These are phyloP conservation scores for Crithidia thermophila DNA, from an alignment of 208 protist genomes.

Conservation along the genomic window DNA sequence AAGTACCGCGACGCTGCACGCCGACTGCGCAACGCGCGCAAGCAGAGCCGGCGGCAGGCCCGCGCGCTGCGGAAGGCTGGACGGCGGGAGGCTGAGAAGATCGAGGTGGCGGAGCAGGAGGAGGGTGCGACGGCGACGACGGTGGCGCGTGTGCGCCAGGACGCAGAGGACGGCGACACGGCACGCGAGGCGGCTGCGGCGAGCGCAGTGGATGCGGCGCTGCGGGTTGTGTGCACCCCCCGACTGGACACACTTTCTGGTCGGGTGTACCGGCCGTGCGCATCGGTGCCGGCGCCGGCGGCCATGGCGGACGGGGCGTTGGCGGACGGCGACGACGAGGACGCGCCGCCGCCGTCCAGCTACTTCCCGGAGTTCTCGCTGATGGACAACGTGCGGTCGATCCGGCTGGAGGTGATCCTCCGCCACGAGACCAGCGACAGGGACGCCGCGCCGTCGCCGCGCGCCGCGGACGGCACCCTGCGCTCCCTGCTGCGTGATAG, in stretches of 20 bases:
- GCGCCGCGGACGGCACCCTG: neutral
- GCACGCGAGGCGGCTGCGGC: neutral
- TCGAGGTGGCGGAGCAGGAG: neutral
- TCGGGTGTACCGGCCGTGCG: slow-evolving; percentile 49
- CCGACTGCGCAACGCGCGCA: neutral
- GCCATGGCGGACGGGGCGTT: neutral
- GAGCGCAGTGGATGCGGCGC: slow-evolving; percentile 11
- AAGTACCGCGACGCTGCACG: slow-evolving; percentile 18
- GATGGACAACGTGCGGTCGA: slow-evolving; percentile 46
- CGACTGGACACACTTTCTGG: slow-evolving; percentile 41
- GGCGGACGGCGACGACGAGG: neutral
- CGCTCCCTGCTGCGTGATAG: neutral
- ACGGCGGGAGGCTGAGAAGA: neutral
- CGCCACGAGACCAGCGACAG: slow-evolving; percentile 26
- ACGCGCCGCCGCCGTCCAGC: slow-evolving; percentile 7
- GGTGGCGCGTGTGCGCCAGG: neutral
- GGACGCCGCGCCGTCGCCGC: neutral
- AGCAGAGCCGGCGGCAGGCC: slow-evolving; percentile 1
- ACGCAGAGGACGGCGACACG: neutral
- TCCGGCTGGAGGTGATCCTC: slow-evolving; percentile 43
- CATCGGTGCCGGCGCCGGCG: neutral
- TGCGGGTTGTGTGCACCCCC: slow-evolving; percentile 39
- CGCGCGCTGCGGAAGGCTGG: neutral
- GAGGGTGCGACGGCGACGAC: neutral
- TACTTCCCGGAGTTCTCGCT: slow-evolving; percentile 42